Percentiles rank a stretch among this genome's conserved stretches.
Conservation (phyloP, 768 basidiomycete species). For the Tulasnella sp. region DNA sequence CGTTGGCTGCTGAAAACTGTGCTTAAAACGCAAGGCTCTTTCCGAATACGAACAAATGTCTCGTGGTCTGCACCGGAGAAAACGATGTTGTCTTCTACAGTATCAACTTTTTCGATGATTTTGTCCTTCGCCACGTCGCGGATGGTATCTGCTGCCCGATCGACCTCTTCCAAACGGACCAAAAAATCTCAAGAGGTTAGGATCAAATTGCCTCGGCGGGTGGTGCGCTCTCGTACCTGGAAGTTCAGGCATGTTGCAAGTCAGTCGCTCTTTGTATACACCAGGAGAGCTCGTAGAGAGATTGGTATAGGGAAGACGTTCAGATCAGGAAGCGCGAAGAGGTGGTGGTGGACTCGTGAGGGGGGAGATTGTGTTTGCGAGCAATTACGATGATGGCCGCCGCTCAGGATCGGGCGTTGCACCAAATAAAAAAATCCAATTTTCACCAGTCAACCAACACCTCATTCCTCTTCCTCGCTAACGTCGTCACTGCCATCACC, state of each 20-base stretch:
- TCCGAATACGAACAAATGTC: conserved; percentile 49
- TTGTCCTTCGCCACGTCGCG: conserved; percentile 46
- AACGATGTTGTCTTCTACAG: conserved; percentile 54
- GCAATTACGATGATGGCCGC: neutral
- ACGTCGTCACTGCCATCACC: neutral
- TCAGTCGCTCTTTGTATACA: neutral
- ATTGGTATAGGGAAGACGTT: neutral
- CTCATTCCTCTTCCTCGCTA: conserved; percentile 24
- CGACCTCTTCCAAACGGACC: conserved; percentile 47
- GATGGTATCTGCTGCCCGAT: conserved; percentile 54
- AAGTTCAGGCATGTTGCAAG: conserved; percentile 11
- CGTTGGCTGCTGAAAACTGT: conserved; percentile 16
- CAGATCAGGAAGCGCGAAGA: neutral
- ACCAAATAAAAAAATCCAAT: neutral
- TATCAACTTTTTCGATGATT: conserved; percentile 48
- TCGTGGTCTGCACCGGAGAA: conserved; percentile 48
- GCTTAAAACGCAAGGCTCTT: neutral
- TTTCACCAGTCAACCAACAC: neutral
- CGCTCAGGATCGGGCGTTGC: neutral
- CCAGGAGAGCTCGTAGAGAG: neutral
- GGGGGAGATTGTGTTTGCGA: neutral
- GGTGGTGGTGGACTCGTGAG: neutral
- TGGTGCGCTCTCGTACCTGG: neutral
- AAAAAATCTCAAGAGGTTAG: neutral
- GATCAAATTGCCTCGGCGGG: neutral